Base-by-base conservation (phyloP, 2,329 filamentous ascomycete genomes). In the Nemania sp. region DNA sequence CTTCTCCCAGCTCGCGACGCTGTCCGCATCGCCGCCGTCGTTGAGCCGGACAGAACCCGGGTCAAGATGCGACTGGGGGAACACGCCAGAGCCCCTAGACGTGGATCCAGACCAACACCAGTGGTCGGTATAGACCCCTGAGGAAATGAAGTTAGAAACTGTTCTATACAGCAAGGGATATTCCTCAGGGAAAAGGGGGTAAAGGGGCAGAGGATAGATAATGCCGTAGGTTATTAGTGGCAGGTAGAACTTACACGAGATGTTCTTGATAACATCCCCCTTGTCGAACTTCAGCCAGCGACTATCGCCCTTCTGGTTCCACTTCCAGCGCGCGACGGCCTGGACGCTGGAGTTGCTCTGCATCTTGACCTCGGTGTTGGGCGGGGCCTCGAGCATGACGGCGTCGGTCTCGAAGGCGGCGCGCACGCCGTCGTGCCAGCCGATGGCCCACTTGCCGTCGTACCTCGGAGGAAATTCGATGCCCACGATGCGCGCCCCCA, bases 231-330 rank as follows among this genome's bases (percentile, higher is more conserved):
- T n/a, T n/a, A n/a, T n/a, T n/a, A n/a, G n/a, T n/a, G n/a, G n/a
- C n/a, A n/a, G n/a, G n/a, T n/a, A n/a, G n/a, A 14, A 63, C 68
- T 64, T 57, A 70, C 68, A 70, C 36, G 67, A 63, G 39, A 71
- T 90, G 70, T 86, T 90, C 59, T 78, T 83, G 14, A 88, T 86
- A 3, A 78, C 75, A 58, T 89, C 86, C 17, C 82, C 83, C 65
- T 86, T 86, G 24, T 86, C 84, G 64, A 89, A 82, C 59, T 72
- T 76, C n/a, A 84, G 70, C 81, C 81, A 84, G 22, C 69, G 71
- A 8, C 75, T 72, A 44, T 74, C 73, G 19, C 72, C 69, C 58
- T 75, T 78, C 30, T 75, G 73, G 43, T 72, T 70, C 69, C 80
- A 83, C 66, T 75, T 81, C 80, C 80, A 84, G 52, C 73, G 73